Conservation (phyloP, 345 rosid species). For the Aurinia saxatilis region DNA sequence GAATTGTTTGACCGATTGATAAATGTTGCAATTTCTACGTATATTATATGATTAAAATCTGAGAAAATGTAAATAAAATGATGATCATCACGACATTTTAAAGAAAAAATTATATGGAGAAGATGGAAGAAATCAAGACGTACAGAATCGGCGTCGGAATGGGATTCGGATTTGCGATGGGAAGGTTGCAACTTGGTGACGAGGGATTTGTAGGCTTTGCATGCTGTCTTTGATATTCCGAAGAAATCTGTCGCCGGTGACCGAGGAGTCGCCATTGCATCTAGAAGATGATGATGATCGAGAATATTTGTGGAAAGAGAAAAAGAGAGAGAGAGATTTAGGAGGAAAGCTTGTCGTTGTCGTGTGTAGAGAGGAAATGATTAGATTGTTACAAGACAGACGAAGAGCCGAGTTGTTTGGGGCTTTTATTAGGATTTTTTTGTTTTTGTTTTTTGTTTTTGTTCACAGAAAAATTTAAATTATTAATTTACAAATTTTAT, state of each 20-base stretch:
- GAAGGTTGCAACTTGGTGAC: slow-evolving; percentile 42
- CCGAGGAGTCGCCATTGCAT: slow-evolving; percentile 38
- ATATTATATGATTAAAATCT: too few species aligned
- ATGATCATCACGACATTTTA: neutral
- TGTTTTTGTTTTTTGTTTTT: neutral
- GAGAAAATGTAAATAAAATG: neutral
- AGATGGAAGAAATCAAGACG: too few species aligned
- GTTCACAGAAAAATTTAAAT: too few species aligned
- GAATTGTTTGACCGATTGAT: neutral
- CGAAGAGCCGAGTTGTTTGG: slow-evolving; percentile 26
- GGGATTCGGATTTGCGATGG: slow-evolving; percentile 31
- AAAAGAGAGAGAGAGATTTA: slow-evolving; percentile 3
- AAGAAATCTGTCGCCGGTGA: slow-evolving; percentile 36
- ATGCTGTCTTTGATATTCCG: slow-evolving; percentile 33
- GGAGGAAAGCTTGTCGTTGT: neutral
- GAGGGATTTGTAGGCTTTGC: slow-evolving; percentile 59
- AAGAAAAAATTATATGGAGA: neutral
- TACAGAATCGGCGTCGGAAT: slow-evolving; percentile 27
- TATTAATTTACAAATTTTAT: too few species aligned
- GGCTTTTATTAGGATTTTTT: slow-evolving; percentile 25
- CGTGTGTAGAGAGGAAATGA: slow-evolving; percentile 3
- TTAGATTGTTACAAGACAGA: slow-evolving; percentile 15
- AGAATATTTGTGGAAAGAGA: neutral
- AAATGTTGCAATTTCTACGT: too few species aligned
- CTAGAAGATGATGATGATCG: slow-evolving; percentile 6